These are phyloP conservation scores for Grigorovia humatica DNA, from an alignment of 805 yeast genomes.

Conservation along the genomic window DNA sequence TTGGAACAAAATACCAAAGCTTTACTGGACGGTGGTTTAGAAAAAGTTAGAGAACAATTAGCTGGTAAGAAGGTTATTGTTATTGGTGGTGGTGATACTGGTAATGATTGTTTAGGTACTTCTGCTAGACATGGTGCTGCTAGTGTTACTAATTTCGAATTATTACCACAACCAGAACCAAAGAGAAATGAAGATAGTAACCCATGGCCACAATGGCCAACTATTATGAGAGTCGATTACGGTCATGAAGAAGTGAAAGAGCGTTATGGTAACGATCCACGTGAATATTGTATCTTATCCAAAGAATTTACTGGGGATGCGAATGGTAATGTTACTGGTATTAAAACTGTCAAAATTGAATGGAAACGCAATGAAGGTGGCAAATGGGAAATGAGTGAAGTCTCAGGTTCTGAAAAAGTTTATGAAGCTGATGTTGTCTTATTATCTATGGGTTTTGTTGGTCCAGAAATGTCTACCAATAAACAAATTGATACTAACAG, in stretches of 20 bases:
- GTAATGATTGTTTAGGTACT: constrained; percentile 98
- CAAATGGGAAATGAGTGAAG: constrained; percentile 98
- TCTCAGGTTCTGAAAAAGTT: constrained; percentile 87
- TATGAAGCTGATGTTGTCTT: constrained; percentile 92
- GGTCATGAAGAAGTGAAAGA: constrained; percentile 93
- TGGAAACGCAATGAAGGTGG: constrained; percentile 87
- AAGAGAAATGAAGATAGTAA: constrained; percentile 57
- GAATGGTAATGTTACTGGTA: constrained; percentile 89
- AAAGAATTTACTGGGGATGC: constrained; percentile 94
- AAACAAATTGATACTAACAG: constrained; percentile 35
- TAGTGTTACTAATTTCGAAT: constrained; percentile 87
- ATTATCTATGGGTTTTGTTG: constrained; percentile 94
- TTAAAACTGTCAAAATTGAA: constrained; percentile 93
- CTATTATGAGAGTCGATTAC: constrained; percentile 93
- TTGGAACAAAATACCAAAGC: constrained; percentile 85
- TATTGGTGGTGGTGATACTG: constrained; percentile 99
- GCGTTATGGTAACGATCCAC: constrained; percentile 94
- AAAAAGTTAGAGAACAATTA: constrained; percentile 57
- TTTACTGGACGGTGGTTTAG: constrained; percentile 69
- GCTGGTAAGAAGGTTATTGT: constrained; percentile 88
- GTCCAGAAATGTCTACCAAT: constrained; percentile 70
- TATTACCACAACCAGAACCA: constrained; percentile 84
- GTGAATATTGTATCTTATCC: constrained; percentile 90
- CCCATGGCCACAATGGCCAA: constrained; percentile 99
- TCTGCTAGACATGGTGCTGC: constrained; percentile 95